Evolutionary conservation across 2,329 filamentous ascomycete genomes (phyloP), one percentile per base, ranked within the genome.

Genomic region (Botrytis elliptica): DNA sequence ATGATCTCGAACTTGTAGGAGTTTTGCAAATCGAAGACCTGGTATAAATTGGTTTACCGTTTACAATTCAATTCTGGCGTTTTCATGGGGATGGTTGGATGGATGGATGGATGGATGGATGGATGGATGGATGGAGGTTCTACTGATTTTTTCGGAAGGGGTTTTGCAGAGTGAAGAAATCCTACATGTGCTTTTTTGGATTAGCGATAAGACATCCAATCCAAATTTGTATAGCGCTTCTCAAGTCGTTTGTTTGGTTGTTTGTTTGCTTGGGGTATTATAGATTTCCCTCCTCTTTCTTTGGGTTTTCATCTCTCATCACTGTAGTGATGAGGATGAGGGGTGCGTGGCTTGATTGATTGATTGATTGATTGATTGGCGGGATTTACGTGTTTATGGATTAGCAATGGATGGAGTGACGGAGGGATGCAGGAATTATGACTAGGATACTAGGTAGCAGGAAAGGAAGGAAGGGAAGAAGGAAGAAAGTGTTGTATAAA

Each of bases 1-100:
- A 85, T 6, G 80, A 82, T 20, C 84, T 84, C 0, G 83, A 85
- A 70, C 82, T 87, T 42, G 80, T 85, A 9, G 87, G 87, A 12
- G 84, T 88, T 55, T 74, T 88, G 62, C 87, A 89, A 79, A 84
- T 86, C 16, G 84, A 75, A 14, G 75, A 78, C 44, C 52, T 79
- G 71, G 72, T 18, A 38, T 63, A 76, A 49, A 72, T 70, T 12
- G 55, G 16, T 25, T 40, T 7, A 14, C 22, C 60, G 6, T 44
- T 57, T 49, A 18, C 10, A 22, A 33, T 33, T 60, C 18, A 25
- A 3, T 55, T n/a, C 49, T 44, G 72, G 72, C 55, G 72, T 73
- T 71, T 55, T 22, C 5, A 7, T 46, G 57, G 20, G 38, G 44
- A 29, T 55, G 25, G 52, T 0, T 29, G 52, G 46, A n/a, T 18